Evolutionary conservation across 1,139 yeast genomes (phyloP), one percentile per base, ranked within the genome.

Genomic region (Candida sp.): DNA sequence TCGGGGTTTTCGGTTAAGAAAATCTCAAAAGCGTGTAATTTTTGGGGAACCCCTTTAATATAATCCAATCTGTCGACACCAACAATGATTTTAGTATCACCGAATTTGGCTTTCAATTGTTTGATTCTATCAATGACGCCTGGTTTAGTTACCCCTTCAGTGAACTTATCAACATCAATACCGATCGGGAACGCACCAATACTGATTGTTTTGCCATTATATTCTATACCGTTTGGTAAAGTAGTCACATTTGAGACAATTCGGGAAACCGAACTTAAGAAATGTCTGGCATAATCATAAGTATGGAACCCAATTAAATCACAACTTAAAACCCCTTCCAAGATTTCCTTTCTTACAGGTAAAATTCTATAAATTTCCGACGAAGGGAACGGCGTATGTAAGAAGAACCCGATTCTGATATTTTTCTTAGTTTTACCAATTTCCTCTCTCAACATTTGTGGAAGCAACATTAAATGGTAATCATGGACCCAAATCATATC

Each of bases 171-270:
- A 21, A 90, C 96, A 57, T 95, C 99, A 49, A 95, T 93, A 46
- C 99, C 99, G 55, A 95, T 93, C 15, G 99, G 99, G 77, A 91
- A 93, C 0, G 98, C 98, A 15, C 97, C 97, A 33, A 93, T 91
- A 27, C 82, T 82, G 38, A 93, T 95, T 46, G 81, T 80, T 42
- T 93, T 73, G 27, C 90, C 89, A 42, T 82, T 73, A 60, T 78
- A 89, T 52, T 86, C 84, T 27, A 93, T 89, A 12, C 97, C 97
- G 54, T 91, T 93, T 5, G 99, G 99, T 47, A 88, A 73, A 0
- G 97, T 90, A 39, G 83, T 84, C 12, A 90, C 84, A 48, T 87
- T 79, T 12, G 70, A 58, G 43, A 95, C 77, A 29, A 93, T 87
- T 48, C 97, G 75, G 46, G 91, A 83, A n/a, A 93, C 97, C 1